These are phyloP conservation scores for Casuarina glauca DNA, from an alignment of 306 rosid species.

Conservation along the genomic window DNA sequence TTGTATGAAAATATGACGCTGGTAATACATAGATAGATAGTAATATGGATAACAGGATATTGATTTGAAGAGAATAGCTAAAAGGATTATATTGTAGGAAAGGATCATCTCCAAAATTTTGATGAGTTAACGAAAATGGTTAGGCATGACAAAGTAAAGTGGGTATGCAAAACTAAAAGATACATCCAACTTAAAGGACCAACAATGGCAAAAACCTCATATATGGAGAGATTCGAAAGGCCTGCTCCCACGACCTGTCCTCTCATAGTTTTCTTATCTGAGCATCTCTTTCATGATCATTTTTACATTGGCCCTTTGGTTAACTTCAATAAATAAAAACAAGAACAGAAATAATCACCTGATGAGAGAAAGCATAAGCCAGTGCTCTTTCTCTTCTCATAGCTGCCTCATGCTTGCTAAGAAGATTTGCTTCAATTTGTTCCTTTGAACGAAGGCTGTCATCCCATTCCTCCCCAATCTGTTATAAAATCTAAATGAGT, in stretches of 20 bases:
- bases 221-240: background rate
- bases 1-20: background rate
- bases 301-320: background rate
- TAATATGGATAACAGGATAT: too few species aligned
- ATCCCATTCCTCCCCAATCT: constrained; percentile 99
- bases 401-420: constrained; percentile 87
- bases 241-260: background rate
- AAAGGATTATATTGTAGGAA: background rate
- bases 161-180: background rate
- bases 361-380: constrained; percentile 97
- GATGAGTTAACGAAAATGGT: background rate
- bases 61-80: too few species aligned
- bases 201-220: background rate
- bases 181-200: background rate
- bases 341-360: constrained; percentile 53
- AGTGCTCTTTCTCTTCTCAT: constrained; percentile 94
- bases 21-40: background rate
- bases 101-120: background rate
- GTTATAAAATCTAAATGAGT: constrained; percentile 31
- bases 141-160: background rate
- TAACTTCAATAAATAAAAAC: constrained; percentile 8
- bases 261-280: constrained; percentile 1
- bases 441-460: constrained; percentile 93
- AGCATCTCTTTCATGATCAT: constrained; percentile 4
- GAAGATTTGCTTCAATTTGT: constrained; percentile 83